Base-by-base conservation (phyloP, 2,329 filamentous ascomycete genomes). In the Orbilia brochopaga region DNA sequence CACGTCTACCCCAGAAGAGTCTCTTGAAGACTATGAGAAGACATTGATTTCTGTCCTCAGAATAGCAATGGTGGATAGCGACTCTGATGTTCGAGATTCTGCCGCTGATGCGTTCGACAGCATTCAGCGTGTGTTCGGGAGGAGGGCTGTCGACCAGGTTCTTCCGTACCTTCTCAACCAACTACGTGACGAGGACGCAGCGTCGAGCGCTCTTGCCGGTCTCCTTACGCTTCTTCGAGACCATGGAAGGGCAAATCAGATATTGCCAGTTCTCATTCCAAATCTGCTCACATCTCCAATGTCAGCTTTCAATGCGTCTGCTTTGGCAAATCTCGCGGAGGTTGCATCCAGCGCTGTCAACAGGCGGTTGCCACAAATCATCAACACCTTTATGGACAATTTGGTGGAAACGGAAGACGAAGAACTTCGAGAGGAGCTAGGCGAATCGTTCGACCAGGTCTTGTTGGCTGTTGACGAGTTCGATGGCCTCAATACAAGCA, bases 101-200 rank as follows among this genome's bases (percentile, higher is more conserved):
- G 94, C 95, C 24, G 94, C 95, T 21, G 94, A 99, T 80, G 94
- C 94, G 1, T 99, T 99, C 78, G 94, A 99, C 79, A 91, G 92
- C 35, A 81, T 99, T 67, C 94, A 99, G 80, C 90, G 93, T 77
- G 90, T 96, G 57, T 83, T 97, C 74, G 94, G 94, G 82, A 97
- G 97, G 84, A 90, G 87, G 77, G 92, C 92, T 60, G 90, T 99
- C 57, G 93, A 99, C 77, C 92, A 97, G 79, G 94, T 99, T 23
- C 84, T 99, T 74, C 95, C 95, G 60, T 89, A 92, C 81, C 87
- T 99, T 30, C 88, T 99, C 77, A 93, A 87, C 78, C 85, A 97
- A n/a, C 83, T 99, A 69, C 88, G 92, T 62, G 89, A 88, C 53
- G 90, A 96, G 65, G 87, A 89, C 10, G 87, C 95, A 74, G 94